Base-by-base conservation (phyloP, 129 eudicot species). In the Artemisia annua region DNA sequence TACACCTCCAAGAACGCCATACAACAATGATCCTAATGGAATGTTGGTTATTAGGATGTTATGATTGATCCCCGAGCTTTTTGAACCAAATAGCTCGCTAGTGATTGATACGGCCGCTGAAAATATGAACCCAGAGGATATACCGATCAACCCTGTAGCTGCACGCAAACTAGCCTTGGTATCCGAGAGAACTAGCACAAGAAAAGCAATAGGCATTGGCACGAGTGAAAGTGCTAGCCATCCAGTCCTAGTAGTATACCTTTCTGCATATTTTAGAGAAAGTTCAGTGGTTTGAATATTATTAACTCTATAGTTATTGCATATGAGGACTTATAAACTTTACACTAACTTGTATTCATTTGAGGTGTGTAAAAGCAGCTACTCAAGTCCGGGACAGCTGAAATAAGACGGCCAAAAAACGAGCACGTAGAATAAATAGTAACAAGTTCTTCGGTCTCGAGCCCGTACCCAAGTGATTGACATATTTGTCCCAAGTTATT, bases 21-120 rank as follows among this genome's bases (percentile, higher is more conserved):
- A 88, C 44, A 85, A 52, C 15, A 88, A 72, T 1, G 96, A 88
- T 59, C 96, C 96, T 18, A 88, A 64, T 5, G 96, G 96, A 66
- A 85, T 85, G 83, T 88, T 88, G 43, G 96, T 88, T 52, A 88
- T 85, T 64, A 88, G 80, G 39, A 88, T 81, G 54, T 85, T 88
- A 72, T 88, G 39, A 32, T 32, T 32, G 6, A 32, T 32, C 39
- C 7, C 39, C 1, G 39, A 32, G 7, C 39, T 32, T 32, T 32
- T 32, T 32, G 39, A 32, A 32, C 39, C 39, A 32, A 32, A 32
- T 4, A 32, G 39, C 39, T 32, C 39, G 39, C 7, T 4, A 32
- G 39, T 32, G 7, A 32, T 83, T 63, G 95, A 83, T 19, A 85
- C 86, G 0, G 95, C 88, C 9, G 90, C 88, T 24, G 95, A 79